phyloP scores from a whole-genome alignment of 768 basidiomycete species.

The Naganishia randhawae region DNA sequence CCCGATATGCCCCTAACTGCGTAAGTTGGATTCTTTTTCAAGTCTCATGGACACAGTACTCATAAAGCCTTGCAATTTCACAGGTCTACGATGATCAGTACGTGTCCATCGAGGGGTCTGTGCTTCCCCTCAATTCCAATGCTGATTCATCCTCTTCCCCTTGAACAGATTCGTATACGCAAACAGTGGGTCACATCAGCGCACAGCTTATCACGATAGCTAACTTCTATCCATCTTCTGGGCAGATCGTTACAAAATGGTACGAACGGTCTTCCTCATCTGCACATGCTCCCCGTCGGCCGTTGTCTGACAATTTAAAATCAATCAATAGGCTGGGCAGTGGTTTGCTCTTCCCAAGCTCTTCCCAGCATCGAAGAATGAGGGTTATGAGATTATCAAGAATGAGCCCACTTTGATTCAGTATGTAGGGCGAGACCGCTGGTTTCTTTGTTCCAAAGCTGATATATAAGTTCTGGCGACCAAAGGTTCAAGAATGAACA shows the following conservation, averaged over 20 bases:
- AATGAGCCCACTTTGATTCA: conserved; percentile 53
- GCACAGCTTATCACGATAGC: conserved; percentile 27
- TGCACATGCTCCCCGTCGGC: neutral
- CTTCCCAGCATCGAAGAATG: conserved; percentile 51
- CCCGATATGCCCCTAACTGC: conserved; percentile 48
- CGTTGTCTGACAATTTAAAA: no score
- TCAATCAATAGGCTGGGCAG: conserved; percentile 45
- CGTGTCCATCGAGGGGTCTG: neutral
- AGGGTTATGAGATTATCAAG: conserved; percentile 50
- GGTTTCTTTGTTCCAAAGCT: neutral
- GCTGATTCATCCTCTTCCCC: neutral
- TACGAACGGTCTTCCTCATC: neutral
- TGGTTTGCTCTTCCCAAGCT: conserved; percentile 54
- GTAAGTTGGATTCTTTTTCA: neutral
- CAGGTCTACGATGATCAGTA: conserved; percentile 46
- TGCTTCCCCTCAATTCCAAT: no score
- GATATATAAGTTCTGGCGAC: neutral
- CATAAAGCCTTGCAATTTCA: neutral
- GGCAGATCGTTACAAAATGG: conserved; percentile 50
- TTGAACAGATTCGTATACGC: conserved; percentile 50
- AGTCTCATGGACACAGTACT: neutral
- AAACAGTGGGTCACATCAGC: conserved; percentile 27
- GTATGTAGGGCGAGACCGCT: neutral
- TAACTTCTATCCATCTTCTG: neutral
- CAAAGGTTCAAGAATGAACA: conserved; percentile 54